Base-by-base conservation (phyloP, 2,329 filamentous ascomycete genomes). In the Apiospora koreana region DNA sequence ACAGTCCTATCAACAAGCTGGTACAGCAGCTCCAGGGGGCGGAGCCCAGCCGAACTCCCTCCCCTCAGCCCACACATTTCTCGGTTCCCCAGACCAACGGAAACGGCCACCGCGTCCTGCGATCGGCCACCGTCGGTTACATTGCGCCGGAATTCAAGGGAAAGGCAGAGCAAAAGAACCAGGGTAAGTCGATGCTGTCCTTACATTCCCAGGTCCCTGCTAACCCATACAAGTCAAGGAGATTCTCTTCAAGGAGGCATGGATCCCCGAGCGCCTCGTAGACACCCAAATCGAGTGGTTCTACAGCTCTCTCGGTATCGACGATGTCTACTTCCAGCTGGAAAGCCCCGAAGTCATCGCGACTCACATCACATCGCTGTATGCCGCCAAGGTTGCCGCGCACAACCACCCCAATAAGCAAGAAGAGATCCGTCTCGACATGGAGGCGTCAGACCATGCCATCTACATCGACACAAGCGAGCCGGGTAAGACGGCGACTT, bases 401-500 rank as follows among this genome's bases (percentile, higher is more conserved):
- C 96, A 93, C 80, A 94, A 95, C 45, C 91, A 96, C 70, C 93
- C 97, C 81, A 95, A 98, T 83, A 97, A 97, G 86, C 92, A 92
- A 75, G 89, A 98, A 77, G 95, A 98, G 83, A 98, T 99, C 76
- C 91, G 95, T 73, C 85, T 99, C 54, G 95, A 98, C 80, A 98
- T 98, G 89, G 96, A 99, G 83, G 94, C 94, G 28, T 85, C 87
- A 71, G 96, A 98, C 80, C 96, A 98, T 79, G 96, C 96, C 71
- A 97, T 98, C 79, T 99, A 98, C 84, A 98, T 99, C 75, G 96
- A 99, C 81, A 99, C 96, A 69, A 98, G 95, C 81, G 92, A 92
- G 79, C 95, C 96, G 21, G 96, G 96, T 74, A 86, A 93, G 76
- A 93, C 91, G 71, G 88, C 91, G 65, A 85, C 93, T 28, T 85